Evolutionary conservation across 148 eudicot species (phyloP), one percentile per base, ranked within the genome.

Genomic region (Rhododendron griersonianum): DNA sequence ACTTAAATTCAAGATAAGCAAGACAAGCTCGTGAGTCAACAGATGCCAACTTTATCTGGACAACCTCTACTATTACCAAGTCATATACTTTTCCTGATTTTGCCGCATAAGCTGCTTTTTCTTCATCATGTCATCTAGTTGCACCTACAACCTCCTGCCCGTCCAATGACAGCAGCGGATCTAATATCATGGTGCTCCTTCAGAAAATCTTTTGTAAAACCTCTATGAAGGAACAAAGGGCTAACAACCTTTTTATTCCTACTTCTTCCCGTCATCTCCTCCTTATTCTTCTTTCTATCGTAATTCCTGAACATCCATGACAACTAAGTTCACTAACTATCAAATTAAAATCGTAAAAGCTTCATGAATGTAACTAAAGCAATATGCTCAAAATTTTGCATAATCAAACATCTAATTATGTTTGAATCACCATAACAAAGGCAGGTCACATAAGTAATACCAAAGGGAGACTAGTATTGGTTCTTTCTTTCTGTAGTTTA

Each of bases 11-110:
- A 78, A 19, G 18, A 83, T 67, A 44, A 83, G 41, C 41, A 63
- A 63, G n/a, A 47, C 85, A 37, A 83, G 44, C 78, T 69, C 5
- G 61, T n/a, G 39, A 48, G 18, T 82, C 74, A 82, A n/a, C 47
- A 59, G 28, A 53, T 59, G 51, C 74, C 50, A 59, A 82, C 73
- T 37, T 59, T 63, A 7, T 63, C 69, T 3, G 69, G 69, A 63
- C 69, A 23, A 63, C 67, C 67, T 21, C 28, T 63, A 2, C 13
- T 63, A 63, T 63, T 23, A 59, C 65, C 65, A 21, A 63, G 28
- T 7, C 69, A 23, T 23, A 23, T 23, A 63, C 69, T 63, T 63
- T 63, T 55, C 21, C 61, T 4, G 61, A 55, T 55, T 15, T 11
- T 65, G 35, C 25, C 35, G 18, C 74, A 67, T 67, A 67, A 67